Percentiles rank a stretch among this genome's conserved stretches.
Conservation (phyloP, 2,329 filamentous ascomycete genomes). For the Pyricularia sp. region DNA sequence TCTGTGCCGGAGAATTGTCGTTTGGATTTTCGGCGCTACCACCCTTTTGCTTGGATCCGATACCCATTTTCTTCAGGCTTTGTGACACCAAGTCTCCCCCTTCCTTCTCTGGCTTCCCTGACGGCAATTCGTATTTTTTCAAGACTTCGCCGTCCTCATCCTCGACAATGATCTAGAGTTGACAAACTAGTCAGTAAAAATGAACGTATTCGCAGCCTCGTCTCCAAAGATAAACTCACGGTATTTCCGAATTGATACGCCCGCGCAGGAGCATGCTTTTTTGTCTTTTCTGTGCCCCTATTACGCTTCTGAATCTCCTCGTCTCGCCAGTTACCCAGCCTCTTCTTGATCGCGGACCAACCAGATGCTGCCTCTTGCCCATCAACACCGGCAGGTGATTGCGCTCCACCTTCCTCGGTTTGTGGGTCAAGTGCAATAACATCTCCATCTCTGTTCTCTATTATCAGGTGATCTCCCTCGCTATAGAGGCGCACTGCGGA, state of each 20-base stretch:
- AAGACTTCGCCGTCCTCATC: constrained; percentile 75
- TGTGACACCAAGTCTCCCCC: constrained; percentile 25
- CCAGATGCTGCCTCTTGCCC: constrained; percentile 10
- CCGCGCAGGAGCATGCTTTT: constrained; percentile 55
- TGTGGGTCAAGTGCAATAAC: constrained; percentile 54
- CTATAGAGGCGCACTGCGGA: constrained; percentile 36
- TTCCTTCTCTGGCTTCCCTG: constrained; percentile 31
- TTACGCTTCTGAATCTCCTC: constrained; percentile 55
- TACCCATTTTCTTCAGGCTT: constrained; percentile 41
- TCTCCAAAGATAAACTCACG: constrained; percentile 25
- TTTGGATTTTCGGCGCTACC: constrained; percentile 21
- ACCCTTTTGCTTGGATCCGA: constrained; percentile 30
- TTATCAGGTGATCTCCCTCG: constrained; percentile 65
- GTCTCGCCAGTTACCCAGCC: constrained; percentile 37
- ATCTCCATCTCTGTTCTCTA: constrained; percentile 80
- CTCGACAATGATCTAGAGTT: constrained; percentile 60
- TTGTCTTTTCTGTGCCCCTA: constrained; percentile 42
- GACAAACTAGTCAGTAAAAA: constrained; percentile 8
- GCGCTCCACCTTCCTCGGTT: constrained; percentile 9
- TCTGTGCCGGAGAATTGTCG: constrained; percentile 11
- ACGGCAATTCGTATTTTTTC: constrained; percentile 66
- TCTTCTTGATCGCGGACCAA: constrained; percentile 35
- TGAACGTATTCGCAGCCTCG: not conserved
- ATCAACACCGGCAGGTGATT: not conserved
- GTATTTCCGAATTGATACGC: constrained; percentile 80